A percentile compares a stretch with the other conserved stretches of the same genome.
These are phyloP conservation scores for Primulina huaijiensis DNA, from an alignment of 257 asterid genomes.

Conservation along the genomic window DNA sequence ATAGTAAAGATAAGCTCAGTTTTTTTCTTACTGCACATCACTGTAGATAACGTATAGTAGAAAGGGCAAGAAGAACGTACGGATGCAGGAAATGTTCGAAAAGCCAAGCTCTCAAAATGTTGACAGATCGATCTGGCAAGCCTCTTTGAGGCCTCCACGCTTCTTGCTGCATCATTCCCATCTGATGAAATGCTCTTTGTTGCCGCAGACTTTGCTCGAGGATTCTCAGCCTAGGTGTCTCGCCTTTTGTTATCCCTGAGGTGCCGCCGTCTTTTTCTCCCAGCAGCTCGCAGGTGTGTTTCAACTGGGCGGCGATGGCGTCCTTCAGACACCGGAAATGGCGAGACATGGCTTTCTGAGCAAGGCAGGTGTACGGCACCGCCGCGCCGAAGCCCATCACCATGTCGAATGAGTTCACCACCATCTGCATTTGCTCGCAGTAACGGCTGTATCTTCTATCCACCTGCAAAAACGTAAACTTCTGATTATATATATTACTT, in stretches of 20 bases:
- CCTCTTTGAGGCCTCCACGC: constrained; percentile 99
- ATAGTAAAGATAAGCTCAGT: neutral
- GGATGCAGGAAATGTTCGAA: constrained; percentile 97
- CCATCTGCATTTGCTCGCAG: constrained; percentile 99
- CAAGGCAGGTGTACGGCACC: constrained; percentile 81
- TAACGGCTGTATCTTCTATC: constrained; percentile 88
- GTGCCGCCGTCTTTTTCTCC: constrained; percentile 82
- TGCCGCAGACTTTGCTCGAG: constrained; percentile 85
- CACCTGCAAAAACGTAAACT: constrained; percentile 44
- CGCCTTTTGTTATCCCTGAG: constrained; percentile 87
- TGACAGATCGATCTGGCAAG: constrained; percentile 91
- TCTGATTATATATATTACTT: too few relatives aligned
- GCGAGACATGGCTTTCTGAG: constrained; percentile 94
- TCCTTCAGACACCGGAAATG: constrained; percentile 92
- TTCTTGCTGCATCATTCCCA: constrained; percentile 98
- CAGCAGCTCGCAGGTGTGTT: constrained; percentile 63
- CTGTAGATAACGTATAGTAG: neutral
- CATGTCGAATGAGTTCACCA: constrained; percentile 90
- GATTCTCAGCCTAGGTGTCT: constrained; percentile 77
- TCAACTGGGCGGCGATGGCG: constrained; percentile 69
- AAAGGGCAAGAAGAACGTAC: constrained; percentile 44
- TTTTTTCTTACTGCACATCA: neutral
- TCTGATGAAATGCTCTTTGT: constrained; percentile 84
- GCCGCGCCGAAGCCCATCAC: constrained; percentile 98
- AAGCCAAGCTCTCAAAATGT: constrained; percentile 94